phyloP scores from a whole-genome alignment of 768 basidiomycete species.

The Termitomyces sp. region DNA sequence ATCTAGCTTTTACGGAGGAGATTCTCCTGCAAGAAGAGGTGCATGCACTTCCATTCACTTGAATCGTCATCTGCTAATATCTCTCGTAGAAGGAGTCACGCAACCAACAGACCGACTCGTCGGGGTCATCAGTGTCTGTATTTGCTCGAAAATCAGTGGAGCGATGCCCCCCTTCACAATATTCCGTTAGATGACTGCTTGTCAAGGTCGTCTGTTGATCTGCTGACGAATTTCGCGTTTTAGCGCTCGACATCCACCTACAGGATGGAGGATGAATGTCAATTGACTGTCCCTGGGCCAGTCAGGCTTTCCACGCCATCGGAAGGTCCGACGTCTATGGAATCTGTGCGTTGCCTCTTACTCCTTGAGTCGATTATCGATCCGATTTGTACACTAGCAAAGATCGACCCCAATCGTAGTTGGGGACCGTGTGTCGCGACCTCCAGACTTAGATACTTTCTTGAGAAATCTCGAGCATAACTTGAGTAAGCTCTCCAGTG shows the following conservation, averaged over 20 bases:
- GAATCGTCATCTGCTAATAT: neutral
- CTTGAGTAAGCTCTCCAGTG: neutral
- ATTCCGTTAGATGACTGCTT: neutral
- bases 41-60: too few relatives aligned
- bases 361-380: neutral
- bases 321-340: too few relatives aligned
- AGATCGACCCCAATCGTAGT: neutral
- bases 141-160: neutral
- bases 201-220: too few relatives aligned
- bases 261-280: neutral
- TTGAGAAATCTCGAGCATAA: conserved; percentile 1
- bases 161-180: neutral
- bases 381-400: neutral
- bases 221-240: neutral
- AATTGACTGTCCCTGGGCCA: neutral
- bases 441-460: neutral
- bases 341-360: neutral
- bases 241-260: neutral
- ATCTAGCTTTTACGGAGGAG: neutral
- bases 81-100: neutral
- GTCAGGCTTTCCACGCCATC: neutral
- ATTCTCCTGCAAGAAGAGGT: neutral
- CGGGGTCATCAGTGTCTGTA: neutral
- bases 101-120: neutral
- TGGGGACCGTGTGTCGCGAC: neutral